phyloP scores from a whole-genome alignment of 2,329 filamentous ascomycete species.

The Capronia americana region DNA sequence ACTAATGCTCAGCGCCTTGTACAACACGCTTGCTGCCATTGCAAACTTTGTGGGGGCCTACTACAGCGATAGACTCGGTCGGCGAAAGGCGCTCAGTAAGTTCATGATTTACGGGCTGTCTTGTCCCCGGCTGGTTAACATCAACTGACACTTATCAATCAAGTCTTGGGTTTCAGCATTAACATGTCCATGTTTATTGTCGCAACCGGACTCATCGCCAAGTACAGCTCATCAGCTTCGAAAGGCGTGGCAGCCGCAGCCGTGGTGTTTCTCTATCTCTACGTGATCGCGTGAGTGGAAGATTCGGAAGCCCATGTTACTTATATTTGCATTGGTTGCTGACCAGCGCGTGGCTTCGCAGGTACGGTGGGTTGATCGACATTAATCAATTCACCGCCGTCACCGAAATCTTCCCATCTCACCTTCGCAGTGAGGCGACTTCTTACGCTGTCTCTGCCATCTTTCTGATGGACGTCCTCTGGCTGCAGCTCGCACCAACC shows the following conservation, averaged over 20 bases:
- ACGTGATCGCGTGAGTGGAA: constrained; percentile 21
- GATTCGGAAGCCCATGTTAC: background rate
- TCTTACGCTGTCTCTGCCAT: constrained; percentile 17
- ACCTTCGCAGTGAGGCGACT: constrained; percentile 27
- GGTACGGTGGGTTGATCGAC: constrained; percentile 44
- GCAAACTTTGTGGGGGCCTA: constrained; percentile 24
- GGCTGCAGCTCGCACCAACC: constrained; percentile 44
- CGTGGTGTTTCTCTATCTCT: constrained; percentile 22
- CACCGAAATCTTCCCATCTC: constrained; percentile 33
- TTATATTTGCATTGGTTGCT: background rate
- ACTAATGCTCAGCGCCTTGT: constrained; percentile 16
- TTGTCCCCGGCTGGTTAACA: background rate
- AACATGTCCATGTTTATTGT: constrained; percentile 21
- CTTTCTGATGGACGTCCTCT: constrained; percentile 44
- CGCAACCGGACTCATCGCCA: constrained; percentile 23
- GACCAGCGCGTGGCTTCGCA: background rate
- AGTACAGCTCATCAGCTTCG: constrained; percentile 12
- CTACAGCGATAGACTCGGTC: constrained; percentile 17
- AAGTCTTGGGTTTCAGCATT: constrained; percentile 11
- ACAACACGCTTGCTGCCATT: constrained; percentile 26
- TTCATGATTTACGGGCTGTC: too few species aligned
- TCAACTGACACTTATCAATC: background rate
- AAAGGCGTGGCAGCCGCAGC: constrained; percentile 12
- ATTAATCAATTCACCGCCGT: constrained; percentile 56
- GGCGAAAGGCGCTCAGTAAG: constrained; percentile 23